Percentiles rank a stretch among this genome's conserved stretches.
phyloP scores from a whole-genome alignment of 768 basidiomycete genomes.

The Tephrocybe sp. region DNA sequence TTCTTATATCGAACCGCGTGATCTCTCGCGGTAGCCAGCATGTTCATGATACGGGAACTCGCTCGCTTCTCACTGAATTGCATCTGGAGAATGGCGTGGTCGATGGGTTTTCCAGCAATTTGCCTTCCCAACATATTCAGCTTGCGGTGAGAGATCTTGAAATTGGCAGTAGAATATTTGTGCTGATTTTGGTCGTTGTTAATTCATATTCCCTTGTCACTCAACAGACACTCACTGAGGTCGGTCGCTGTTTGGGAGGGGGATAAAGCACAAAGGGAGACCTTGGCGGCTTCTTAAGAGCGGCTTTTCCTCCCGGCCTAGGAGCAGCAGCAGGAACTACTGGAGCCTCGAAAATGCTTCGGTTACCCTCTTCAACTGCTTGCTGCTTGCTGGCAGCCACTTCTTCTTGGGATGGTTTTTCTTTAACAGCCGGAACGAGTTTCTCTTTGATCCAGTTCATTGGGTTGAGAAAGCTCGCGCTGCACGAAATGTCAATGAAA shows the following conservation, averaged over 20 bases:
- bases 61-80: slow-evolving; percentile 93
- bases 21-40: slow-evolving; percentile 84
- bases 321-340: slow-evolving; percentile 13
- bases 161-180: slow-evolving; percentile 89
- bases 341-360: slow-evolving; percentile 50
- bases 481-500: slow-evolving; percentile 12
- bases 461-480: slow-evolving; percentile 55
- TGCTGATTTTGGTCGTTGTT: slow-evolving; percentile 50
- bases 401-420: slow-evolving; percentile 45
- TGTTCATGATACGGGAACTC: slow-evolving; percentile 82
- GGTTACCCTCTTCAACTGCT: slow-evolving; percentile 43
- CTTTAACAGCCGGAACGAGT: slow-evolving; percentile 47
- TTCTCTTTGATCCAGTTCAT: slow-evolving; percentile 65
- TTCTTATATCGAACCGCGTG: slow-evolving; percentile 81
- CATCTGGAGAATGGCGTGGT: slow-evolving; percentile 96
- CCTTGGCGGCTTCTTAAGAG: not conserved
- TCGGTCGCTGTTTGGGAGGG: slow-evolving; percentile 25
- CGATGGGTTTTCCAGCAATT: slow-evolving; percentile 89
- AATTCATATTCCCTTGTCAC: not conserved
- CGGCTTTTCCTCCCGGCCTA: not conserved
- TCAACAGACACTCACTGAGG: slow-evolving; percentile 22
- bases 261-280: slow-evolving; percentile 12
- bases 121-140: slow-evolving; percentile 86
- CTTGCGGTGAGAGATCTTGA: slow-evolving; percentile 94
- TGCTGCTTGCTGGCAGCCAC: slow-evolving; percentile 44